phyloP scores from a whole-genome alignment of 2,329 filamentous ascomycete species.

The Stemphylium lycopersici region DNA sequence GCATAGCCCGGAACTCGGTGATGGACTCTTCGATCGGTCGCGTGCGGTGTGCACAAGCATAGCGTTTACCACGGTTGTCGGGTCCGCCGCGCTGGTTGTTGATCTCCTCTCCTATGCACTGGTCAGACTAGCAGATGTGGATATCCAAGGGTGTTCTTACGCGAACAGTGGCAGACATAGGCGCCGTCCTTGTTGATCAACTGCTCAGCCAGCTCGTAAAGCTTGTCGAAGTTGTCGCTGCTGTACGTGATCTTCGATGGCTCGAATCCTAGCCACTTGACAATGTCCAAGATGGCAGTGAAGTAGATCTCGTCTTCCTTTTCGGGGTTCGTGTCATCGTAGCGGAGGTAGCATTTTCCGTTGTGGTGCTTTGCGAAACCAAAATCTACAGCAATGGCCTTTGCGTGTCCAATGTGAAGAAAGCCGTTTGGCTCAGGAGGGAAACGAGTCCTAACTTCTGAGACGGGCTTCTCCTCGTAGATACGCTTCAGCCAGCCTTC shows the following conservation, averaged over 20 bases:
- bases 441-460: conserved; percentile 56
- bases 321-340: conserved; percentile 95
- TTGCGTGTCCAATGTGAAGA: conserved; percentile 90
- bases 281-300: conserved; percentile 84
- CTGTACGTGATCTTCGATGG: conserved; percentile 83
- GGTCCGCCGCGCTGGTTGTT: conserved; percentile 86
- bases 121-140: conserved; percentile 24
- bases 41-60: conserved; percentile 79
- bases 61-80: conserved; percentile 70
- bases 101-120: conserved; percentile 70
- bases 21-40: conserved; percentile 78
- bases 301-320: conserved; percentile 92
- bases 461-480: conserved; percentile 57
- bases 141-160: conserved; percentile 40
- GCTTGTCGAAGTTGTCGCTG: conserved; percentile 84
- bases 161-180: conserved; percentile 85
- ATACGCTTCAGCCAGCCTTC: conserved; percentile 58
- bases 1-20: conserved; percentile 85
- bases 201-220: conserved; percentile 89
- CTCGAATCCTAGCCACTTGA: conserved; percentile 84
- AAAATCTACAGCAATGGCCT: conserved; percentile 96
- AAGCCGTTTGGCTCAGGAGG: conserved; percentile 81
- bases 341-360: conserved; percentile 77
- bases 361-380: conserved; percentile 87
- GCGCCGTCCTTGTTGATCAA: conserved; percentile 72